Percentiles rank a stretch among this genome's conserved stretches.
phyloP scores from a whole-genome alignment of 495 filamentous ascomycete genomes.

The Aspergillus biplanus region DNA sequence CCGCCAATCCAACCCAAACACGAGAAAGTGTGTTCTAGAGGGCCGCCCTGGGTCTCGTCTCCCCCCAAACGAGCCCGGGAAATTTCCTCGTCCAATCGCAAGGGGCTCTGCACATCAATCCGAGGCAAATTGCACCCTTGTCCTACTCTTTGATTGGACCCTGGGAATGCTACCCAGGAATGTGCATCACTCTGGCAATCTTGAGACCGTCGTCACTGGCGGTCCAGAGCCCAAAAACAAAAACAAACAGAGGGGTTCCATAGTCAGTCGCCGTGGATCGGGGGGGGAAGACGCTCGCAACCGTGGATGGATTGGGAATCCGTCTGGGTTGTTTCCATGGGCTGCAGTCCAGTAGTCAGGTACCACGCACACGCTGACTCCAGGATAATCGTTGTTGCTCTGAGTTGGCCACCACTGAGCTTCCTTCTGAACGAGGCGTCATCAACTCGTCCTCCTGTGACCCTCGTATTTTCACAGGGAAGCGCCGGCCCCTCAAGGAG shows the following conservation, averaged over 20 bases:
- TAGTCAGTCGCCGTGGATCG: conserved; percentile 9
- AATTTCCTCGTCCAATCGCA: conserved; percentile 24
- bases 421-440: neutral
- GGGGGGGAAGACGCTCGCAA: neutral
- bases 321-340: neutral
- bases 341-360: neutral
- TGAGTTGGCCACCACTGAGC: conserved; percentile 8
- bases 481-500: neutral
- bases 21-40: neutral
- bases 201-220: neutral
- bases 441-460: too few species aligned
- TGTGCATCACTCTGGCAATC: conserved; percentile 1
- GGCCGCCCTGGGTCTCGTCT: neutral
- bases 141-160: conserved; percentile 12
- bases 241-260: conserved; percentile 3
- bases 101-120: conserved; percentile 17
- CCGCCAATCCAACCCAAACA: conserved; percentile 1
- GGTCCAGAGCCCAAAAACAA: neutral
- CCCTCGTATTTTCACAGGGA: neutral
- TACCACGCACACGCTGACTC: neutral
- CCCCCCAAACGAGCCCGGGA: conserved; percentile 6
- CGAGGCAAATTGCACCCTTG: conserved; percentile 16
- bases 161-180: conserved; percentile 13
- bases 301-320: conserved; percentile 8
- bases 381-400: neutral